Conservation (phyloP, 2,329 filamentous ascomycete genomes). For the Beauveria varroae region DNA sequence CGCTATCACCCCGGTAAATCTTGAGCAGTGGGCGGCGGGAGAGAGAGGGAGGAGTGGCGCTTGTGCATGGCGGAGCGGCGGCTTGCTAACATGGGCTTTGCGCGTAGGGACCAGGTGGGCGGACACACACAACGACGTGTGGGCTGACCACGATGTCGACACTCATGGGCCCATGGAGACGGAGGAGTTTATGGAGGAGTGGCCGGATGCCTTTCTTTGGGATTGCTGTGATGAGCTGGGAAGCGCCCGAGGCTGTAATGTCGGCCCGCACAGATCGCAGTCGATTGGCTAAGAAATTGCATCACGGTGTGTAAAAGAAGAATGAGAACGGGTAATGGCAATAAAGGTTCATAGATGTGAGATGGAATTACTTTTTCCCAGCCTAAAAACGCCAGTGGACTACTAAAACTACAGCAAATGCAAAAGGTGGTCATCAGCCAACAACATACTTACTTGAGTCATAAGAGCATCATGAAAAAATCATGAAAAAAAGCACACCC, state of each 20-base stretch:
- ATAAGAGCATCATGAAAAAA: slow-evolving; percentile 4
- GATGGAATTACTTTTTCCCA: slow-evolving; percentile 10
- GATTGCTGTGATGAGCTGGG: slow-evolving; percentile 15
- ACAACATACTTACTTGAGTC: slow-evolving; percentile 11
- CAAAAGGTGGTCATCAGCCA: neutral
- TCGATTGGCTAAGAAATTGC: neutral
- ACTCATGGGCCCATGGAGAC: slow-evolving; percentile 15
- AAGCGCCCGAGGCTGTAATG: slow-evolving; percentile 12
- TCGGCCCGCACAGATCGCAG: neutral
- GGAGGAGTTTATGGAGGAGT: slow-evolving; percentile 3
- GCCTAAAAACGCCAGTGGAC: slow-evolving; percentile 5
- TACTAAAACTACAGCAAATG: slow-evolving; percentile 11
- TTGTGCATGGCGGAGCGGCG: neutral
- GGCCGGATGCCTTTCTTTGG: slow-evolving; percentile 18
- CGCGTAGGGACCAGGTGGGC: neutral
- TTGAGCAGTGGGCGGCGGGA: neutral
- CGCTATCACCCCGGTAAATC: neutral
- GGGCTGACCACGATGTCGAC: slow-evolving; percentile 13
- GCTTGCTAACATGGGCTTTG: neutral
- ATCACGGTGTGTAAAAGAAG: neutral
- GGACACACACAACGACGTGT: slow-evolving; percentile 11
- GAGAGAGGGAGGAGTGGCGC: neutral
- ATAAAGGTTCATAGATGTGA: neutral
- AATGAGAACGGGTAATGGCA: neutral
- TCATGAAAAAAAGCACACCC: neutral